These are phyloP conservation scores for Pontederia paniculata DNA, from an alignment of 176 grass and related monocot genomes.

Conservation along the genomic window DNA sequence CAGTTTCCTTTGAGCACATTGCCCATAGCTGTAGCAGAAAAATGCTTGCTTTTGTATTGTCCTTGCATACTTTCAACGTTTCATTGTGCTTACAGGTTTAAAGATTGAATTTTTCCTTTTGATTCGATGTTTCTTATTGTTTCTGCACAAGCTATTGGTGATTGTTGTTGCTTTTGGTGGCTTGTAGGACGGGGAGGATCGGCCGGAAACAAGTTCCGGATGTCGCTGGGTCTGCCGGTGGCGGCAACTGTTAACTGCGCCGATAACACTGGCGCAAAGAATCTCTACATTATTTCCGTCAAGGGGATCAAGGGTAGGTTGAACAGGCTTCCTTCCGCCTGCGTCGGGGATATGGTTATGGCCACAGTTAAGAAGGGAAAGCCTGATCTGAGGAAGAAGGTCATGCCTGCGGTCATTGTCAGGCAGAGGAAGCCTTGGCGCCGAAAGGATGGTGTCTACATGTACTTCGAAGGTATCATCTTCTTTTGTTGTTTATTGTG, in stretches of 20 bases:
- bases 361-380: slow-evolving; percentile 94
- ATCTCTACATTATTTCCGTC: slow-evolving; percentile 78
- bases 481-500: not conserved
- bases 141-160: not conserved
- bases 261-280: slow-evolving; percentile 72
- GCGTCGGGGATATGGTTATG: slow-evolving; percentile 96
- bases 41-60: too few species aligned
- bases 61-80: not conserved
- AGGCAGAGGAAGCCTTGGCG: slow-evolving; percentile 86
- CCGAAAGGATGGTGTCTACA: slow-evolving; percentile 96
- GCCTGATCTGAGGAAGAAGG: slow-evolving; percentile 93
- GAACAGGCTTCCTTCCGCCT: slow-evolving; percentile 73
- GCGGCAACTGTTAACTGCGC: slow-evolving; percentile 81
- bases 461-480: slow-evolving; percentile 85
- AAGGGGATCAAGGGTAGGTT: slow-evolving; percentile 71
- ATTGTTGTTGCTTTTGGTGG: not conserved
- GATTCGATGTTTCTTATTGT: not conserved
- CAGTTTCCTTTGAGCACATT: too few species aligned
- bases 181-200: slow-evolving; percentile 61
- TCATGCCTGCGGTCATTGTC: slow-evolving; percentile 92
- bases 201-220: slow-evolving; percentile 88
- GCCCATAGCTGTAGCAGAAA: too few species aligned
- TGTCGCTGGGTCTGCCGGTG: slow-evolving; percentile 86
- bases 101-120: not conserved
- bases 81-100: not conserved